A percentile compares a stretch with the other conserved stretches of the same genome.
phyloP scores from a whole-genome alignment of 164 flowering plant genomes.

The Dillenia turbinata region DNA sequence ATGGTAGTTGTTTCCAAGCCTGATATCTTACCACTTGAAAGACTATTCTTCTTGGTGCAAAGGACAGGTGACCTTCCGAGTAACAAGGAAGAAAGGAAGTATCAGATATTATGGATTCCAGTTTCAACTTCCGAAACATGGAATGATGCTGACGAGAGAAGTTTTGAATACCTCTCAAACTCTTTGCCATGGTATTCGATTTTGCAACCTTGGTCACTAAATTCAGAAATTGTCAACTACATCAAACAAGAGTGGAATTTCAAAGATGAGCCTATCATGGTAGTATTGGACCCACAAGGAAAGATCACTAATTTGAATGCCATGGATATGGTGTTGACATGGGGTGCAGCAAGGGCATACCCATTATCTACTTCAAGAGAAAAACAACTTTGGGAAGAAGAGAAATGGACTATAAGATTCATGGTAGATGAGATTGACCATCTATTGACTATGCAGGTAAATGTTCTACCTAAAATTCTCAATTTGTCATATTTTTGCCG shows the following conservation, averaged over 20 bases:
- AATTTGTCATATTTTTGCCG: background rate
- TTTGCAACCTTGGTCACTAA: slow-evolving; percentile 50
- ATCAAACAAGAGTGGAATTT: slow-evolving; percentile 48
- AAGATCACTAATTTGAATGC: slow-evolving; percentile 48
- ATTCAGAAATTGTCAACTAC: slow-evolving; percentile 33
- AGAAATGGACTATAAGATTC: slow-evolving; percentile 44
- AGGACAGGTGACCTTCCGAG: slow-evolving; percentile 35
- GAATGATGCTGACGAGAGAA: slow-evolving; percentile 35
- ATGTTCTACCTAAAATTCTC: slow-evolving; percentile 4
- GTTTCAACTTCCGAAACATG: slow-evolving; percentile 38
- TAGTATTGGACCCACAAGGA: slow-evolving; percentile 60
- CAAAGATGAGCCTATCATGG: slow-evolving; percentile 52
- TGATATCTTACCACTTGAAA: slow-evolving; percentile 38
- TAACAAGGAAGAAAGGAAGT: slow-evolving; percentile 22
- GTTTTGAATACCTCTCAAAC: slow-evolving; percentile 36
- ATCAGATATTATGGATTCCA: slow-evolving; percentile 73
- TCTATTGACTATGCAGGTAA: slow-evolving; percentile 46
- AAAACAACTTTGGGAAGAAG: slow-evolving; percentile 55
- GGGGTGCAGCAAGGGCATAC: slow-evolving; percentile 65
- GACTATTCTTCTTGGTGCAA: slow-evolving; percentile 42
- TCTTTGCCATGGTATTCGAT: slow-evolving; percentile 65
- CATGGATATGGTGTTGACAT: slow-evolving; percentile 54
- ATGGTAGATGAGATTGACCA: slow-evolving; percentile 41
- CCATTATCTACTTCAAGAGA: slow-evolving; percentile 70
- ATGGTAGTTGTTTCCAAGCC: slow-evolving; percentile 63